These are phyloP conservation scores for Pyronema domesticum DNA, from an alignment of 495 filamentous ascomycete genomes.

Conservation along the genomic window DNA sequence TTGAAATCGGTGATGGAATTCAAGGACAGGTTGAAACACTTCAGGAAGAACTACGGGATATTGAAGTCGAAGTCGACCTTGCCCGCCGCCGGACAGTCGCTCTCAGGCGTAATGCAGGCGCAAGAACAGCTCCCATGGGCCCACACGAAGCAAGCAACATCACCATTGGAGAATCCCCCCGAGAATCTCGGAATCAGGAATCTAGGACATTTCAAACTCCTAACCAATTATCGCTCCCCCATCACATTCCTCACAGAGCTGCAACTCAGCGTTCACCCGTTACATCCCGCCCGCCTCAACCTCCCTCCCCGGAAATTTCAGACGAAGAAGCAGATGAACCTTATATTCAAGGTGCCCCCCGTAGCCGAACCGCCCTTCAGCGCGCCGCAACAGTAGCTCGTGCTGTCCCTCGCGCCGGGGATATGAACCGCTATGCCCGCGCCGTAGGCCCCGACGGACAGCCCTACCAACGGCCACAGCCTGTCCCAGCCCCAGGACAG, in stretches of 20 bases:
- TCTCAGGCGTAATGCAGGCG: conserved; percentile 32
- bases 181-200: no score
- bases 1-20: conserved; percentile 59
- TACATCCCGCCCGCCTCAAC: conserved; percentile 11
- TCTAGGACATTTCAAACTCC: no score
- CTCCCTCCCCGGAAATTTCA: not conserved
- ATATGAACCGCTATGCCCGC: conserved; percentile 34
- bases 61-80: conserved; percentile 68
- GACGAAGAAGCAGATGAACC: conserved; percentile 36
- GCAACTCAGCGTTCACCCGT: no score
- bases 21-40: conserved; percentile 36
- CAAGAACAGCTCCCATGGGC: conserved; percentile 16
- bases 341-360: conserved; percentile 62
- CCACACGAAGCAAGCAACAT: not conserved
- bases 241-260: no score
- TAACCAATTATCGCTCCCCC: no score
- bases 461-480: conserved; percentile 50
- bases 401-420: conserved; percentile 27
- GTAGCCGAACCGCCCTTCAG: conserved; percentile 54
- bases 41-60: conserved; percentile 55
- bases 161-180: not conserved
- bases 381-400: conserved; percentile 48
- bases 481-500: conserved; percentile 24
- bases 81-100: conserved; percentile 57
- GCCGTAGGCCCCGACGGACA: conserved; percentile 49